Conservation (phyloP, 257 asterid species). For the Solanum chaucha region DNA sequence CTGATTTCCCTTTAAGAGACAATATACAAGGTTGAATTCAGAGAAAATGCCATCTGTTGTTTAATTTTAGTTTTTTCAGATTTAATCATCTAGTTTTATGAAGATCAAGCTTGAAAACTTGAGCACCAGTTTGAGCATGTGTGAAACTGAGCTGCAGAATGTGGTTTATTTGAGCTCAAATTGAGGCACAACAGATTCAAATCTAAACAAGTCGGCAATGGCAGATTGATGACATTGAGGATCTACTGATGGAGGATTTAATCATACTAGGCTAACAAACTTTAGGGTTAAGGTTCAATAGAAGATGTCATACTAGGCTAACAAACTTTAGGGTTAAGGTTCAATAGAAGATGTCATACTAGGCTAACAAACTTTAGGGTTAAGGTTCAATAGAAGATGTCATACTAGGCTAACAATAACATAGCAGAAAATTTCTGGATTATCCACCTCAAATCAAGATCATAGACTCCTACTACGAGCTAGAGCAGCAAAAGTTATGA, state of each 20-base stretch:
- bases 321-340: no score
- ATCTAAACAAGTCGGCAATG: not conserved
- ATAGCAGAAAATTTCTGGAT: not conserved
- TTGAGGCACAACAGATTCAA: not conserved
- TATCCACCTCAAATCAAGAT: not conserved
- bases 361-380: not conserved
- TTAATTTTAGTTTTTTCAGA: not conserved
- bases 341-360: no score
- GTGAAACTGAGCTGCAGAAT: not conserved
- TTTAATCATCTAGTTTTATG: not conserved
- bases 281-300: not conserved
- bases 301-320: not conserved
- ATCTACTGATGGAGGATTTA: not conserved
- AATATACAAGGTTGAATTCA: not conserved
- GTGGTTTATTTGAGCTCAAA: not conserved
- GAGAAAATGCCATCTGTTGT: not conserved
- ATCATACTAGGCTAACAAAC: no score
- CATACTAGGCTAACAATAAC: not conserved
- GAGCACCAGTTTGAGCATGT: not conserved
- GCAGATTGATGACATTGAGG: not conserved
- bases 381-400: not conserved
- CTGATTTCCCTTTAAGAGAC: not conserved
- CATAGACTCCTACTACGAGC: not conserved
- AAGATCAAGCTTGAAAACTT: not conserved
- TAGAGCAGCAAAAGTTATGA: not conserved